Evolutionary conservation across 2,329 filamentous ascomycete genomes (phyloP).

Genomic region (Trichoderma sp.): DNA sequence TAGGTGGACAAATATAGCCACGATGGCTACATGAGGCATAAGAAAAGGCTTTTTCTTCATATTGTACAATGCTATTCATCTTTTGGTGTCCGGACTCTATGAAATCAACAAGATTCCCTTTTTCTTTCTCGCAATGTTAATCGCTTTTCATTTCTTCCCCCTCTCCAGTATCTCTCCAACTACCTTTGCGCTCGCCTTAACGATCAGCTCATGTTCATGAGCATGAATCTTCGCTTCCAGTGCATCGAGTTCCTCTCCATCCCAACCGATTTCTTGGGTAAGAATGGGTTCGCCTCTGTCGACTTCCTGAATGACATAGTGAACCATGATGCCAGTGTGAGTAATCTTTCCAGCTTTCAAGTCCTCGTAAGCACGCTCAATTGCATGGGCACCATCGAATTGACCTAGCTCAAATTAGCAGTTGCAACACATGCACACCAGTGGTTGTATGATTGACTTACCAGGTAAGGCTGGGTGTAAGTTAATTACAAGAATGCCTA

Average conservation of each 20-base stretch:
- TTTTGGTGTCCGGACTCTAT: not conserved
- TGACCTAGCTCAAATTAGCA: conserved; percentile 48
- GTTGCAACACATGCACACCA: not conserved
- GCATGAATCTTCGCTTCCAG: conserved; percentile 72
- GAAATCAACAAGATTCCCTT: not conserved
- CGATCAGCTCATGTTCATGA: conserved; percentile 75
- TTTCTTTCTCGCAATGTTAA: not conserved
- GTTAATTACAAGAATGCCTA: conserved; percentile 71
- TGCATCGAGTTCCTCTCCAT: conserved; percentile 61
- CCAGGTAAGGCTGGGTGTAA: conserved; percentile 50
- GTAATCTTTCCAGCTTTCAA: conserved; percentile 63
- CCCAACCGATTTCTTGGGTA: conserved; percentile 64
- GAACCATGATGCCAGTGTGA: conserved; percentile 83
- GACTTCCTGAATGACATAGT: conserved; percentile 65
- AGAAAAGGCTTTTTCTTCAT: not conserved
- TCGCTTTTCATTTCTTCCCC: not conserved
- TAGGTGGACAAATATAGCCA: not conserved
- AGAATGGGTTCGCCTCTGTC: conserved; percentile 35
- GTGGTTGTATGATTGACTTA: not conserved
- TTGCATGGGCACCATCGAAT: conserved; percentile 76
- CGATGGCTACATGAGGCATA: not conserved
- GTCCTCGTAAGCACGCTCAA: conserved; percentile 73
- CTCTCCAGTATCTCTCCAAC: conserved; percentile 38
- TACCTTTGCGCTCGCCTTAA: conserved; percentile 64
- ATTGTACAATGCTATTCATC: not conserved